Evolutionary conservation across 495 filamentous ascomycete genomes (phyloP).

Genomic region (Opeltia flavorubescens): DNA sequence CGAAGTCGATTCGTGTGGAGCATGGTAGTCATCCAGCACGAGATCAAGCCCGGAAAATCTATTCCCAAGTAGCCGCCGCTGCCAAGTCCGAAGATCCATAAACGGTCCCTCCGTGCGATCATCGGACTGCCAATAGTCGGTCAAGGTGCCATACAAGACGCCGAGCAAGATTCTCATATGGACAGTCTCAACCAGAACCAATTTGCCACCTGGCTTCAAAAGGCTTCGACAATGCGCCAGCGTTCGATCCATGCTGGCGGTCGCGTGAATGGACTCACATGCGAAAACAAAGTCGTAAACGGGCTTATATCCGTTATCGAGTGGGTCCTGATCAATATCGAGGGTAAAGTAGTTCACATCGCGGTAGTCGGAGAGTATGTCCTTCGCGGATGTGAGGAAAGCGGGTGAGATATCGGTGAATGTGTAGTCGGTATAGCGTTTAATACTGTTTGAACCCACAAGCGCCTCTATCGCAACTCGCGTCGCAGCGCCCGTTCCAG

Average conservation of each 20-base stretch:
- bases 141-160: background rate
- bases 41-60: conserved; percentile 2
- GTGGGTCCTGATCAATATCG: conserved; percentile 31
- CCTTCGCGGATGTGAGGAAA: conserved; percentile 24
- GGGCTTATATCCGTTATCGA: conserved; percentile 28
- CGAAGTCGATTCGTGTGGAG: background rate
- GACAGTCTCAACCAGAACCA: conserved; percentile 6
- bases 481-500: conserved; percentile 26
- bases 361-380: conserved; percentile 8
- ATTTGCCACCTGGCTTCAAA: conserved; percentile 22
- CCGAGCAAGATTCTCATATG: background rate
- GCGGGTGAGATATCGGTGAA: conserved; percentile 17
- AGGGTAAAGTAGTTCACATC: conserved; percentile 23
- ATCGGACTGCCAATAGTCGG: conserved; percentile 1
- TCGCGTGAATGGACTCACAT: conserved; percentile 37
- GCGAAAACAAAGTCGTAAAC: conserved; percentile 39
- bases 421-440: conserved; percentile 7
- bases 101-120: background rate
- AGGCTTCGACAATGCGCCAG: conserved; percentile 28
- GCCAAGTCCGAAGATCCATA: background rate
- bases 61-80: background rate
- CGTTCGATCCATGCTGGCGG: conserved; percentile 29
- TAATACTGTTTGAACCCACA: background rate
- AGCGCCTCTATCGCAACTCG: conserved; percentile 1
- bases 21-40: background rate